Evolutionary conservation across 73 alveolate species (phyloP), one percentile per base, ranked within the genome.

Genomic region (Stentor coeruleus): DNA sequence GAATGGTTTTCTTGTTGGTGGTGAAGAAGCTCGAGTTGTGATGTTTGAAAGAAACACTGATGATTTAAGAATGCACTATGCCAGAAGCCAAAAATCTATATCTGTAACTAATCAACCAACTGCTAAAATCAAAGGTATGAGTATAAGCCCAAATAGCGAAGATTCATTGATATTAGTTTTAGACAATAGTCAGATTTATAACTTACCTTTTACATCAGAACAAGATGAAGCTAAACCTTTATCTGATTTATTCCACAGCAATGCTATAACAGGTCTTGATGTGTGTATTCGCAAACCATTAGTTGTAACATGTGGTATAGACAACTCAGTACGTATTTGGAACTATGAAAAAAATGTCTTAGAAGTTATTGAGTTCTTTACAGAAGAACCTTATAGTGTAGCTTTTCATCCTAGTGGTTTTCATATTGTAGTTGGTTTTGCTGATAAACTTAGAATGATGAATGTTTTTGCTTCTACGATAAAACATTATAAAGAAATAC

Each of bases 291-390:
- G 99, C 85, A 98, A 98, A 91, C 99, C 99, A 2, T 86, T 97
- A 66, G 92, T 98, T 36, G 99, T 95, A 72, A 97, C 99, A 38
- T 98, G 99, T 85, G 95, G 99, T 58, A 86, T 89, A 36, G 99
- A 98, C 89, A 97, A 97, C 85, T 92, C 98, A 38, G 99, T 98
- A 11, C 85, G 99, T 33, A 95, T 98, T 14, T 98, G 99, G 99
- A 98, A 98, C 91, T 98, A 95, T 81, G 94, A 88, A 82, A 94
- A 92, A 86, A 90, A 92, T 88, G 90, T 90, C 66, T 98, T 97
- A 74, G 98, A 97, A 88, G 95, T 96, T 57, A 84, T 92, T 80
- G 92, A 91, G 87, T 76, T 84, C 57, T 96, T 96, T 90, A 93
- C 91, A 59, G 99, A 95, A 85, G 99, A 92, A 85, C 86, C 82